These are phyloP conservation scores for Borovskyia barvae DNA, from an alignment of 208 protist species.

Conservation along the genomic window DNA sequence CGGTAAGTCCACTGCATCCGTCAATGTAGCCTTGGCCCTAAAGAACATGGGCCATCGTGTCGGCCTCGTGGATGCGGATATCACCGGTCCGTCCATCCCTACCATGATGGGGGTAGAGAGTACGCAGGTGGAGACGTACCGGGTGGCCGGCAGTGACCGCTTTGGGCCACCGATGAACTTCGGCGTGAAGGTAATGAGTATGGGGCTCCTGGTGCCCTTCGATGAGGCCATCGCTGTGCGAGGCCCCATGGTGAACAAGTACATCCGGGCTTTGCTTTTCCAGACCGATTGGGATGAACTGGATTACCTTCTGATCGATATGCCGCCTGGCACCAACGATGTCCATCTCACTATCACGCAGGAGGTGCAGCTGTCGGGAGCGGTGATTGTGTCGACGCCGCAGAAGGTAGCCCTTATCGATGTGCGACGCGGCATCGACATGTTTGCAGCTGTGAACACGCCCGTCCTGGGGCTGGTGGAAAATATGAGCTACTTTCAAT, in stretches of 20 bases:
- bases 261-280: constrained; percentile 87
- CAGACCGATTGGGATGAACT: constrained; percentile 92
- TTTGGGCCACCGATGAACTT: constrained; percentile 89
- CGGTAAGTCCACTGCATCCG: constrained; percentile 90
- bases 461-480: constrained; percentile 96
- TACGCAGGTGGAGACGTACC: constrained; percentile 85
- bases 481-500: constrained; percentile 98
- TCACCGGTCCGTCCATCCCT: constrained; percentile 90
- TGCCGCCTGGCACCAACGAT: constrained; percentile 92
- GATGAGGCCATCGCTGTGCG: constrained; percentile 91
- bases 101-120: constrained; percentile 83
- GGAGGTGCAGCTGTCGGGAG: constrained; percentile 86
- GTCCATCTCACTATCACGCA: constrained; percentile 92
- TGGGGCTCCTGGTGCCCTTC: constrained; percentile 87
- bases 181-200: constrained; percentile 90
- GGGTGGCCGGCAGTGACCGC: constrained; percentile 75
- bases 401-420: constrained; percentile 94
- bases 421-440: constrained; percentile 88
- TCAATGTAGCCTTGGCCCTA: constrained; percentile 88
- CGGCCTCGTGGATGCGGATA: constrained; percentile 91
- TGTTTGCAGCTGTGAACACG: constrained; percentile 95
- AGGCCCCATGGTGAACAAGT: constrained; percentile 91
- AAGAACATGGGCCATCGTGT: constrained; percentile 76
- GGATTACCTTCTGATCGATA: constrained; percentile 92
- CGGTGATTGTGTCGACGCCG: constrained; percentile 96